phyloP scores from a whole-genome alignment of 2,329 filamentous ascomycete genomes.

The Diaporthe sp. region DNA sequence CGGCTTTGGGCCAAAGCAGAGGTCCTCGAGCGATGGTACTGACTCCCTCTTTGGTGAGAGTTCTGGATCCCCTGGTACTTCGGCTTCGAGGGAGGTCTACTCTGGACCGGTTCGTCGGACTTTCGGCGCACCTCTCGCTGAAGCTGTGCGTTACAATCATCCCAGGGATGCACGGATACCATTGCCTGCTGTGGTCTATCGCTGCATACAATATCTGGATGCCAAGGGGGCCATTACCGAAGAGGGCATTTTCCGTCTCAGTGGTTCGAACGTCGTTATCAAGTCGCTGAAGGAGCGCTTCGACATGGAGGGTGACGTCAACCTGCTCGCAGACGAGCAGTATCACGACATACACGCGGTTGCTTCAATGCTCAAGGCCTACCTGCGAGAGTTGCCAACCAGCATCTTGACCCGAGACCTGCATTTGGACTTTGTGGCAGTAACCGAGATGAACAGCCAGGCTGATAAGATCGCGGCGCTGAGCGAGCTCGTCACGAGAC shows the following conservation, averaged over 20 bases:
- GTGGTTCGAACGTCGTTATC: conserved; percentile 96
- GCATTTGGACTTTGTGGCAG: conserved; percentile 88
- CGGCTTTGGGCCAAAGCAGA: conserved; percentile 74
- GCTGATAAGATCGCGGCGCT: conserved; percentile 83
- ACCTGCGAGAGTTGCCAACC: conserved; percentile 90
- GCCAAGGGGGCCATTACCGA: conserved; percentile 85
- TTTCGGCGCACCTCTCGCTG: conserved; percentile 87
- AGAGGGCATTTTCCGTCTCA: conserved; percentile 96
- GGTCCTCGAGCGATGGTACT: conserved; percentile 70
- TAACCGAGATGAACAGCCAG: conserved; percentile 83
- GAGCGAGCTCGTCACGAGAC: conserved; percentile 81
- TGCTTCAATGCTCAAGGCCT: conserved; percentile 93
- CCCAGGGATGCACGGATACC: conserved; percentile 81
- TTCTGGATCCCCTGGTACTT: conserved; percentile 57
- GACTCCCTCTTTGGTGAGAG: conserved; percentile 68
- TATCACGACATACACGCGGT: conserved; percentile 98
- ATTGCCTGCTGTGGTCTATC: conserved; percentile 92
- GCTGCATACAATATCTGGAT: conserved; percentile 93
- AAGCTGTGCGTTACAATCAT: conserved; percentile 86
- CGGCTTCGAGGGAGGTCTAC: conserved; percentile 55
- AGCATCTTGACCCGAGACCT: conserved; percentile 93
- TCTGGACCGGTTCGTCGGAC: conserved; percentile 75
- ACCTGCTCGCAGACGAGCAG: conserved; percentile 84
- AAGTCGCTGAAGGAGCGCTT: conserved; percentile 92
- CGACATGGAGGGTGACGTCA: conserved; percentile 92